These are phyloP conservation scores for Cyphellophora attinorum DNA, from an alignment of 2,329 filamentous ascomycete genomes.

Conservation along the genomic window DNA sequence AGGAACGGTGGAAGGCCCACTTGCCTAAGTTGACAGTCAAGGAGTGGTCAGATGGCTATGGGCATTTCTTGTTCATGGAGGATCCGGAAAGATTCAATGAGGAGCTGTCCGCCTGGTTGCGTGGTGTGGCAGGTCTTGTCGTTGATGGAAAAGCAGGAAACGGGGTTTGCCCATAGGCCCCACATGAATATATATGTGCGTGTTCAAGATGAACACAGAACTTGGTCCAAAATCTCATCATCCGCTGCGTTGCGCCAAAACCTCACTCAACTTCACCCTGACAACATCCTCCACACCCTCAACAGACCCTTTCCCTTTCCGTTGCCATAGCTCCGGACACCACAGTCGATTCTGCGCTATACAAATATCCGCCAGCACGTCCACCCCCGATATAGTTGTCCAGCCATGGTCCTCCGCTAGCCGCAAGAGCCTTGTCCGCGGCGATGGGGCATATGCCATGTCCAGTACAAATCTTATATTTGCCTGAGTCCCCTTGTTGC, in stretches of 20 bases:
- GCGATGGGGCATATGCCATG: constrained; percentile 8
- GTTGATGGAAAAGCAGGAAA: no score
- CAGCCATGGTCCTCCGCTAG: constrained; percentile 8
- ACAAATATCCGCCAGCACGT: constrained; percentile 4
- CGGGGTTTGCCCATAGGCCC: no score
- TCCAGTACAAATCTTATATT: constrained; percentile 6
- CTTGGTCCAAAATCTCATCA: no score
- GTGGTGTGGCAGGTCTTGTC: no score
- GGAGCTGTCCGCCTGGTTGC: constrained; percentile 1
- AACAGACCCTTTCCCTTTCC: no score
- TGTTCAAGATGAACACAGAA: no score
- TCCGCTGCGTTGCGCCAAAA: no score
- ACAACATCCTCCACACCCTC: no score
- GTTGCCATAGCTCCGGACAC: no score
- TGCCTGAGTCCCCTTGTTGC: no score
- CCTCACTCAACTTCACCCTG: no score
- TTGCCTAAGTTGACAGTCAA: neutral
- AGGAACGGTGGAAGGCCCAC: constrained; percentile 3
- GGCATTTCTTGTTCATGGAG: constrained; percentile 8
- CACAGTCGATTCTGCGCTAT: neutral
- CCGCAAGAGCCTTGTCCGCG: constrained; percentile 2
- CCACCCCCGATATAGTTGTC: constrained; percentile 3
- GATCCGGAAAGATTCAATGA: constrained; percentile 5
- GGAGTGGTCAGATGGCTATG: constrained; percentile 4
- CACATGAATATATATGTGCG: no score